phyloP scores from a whole-genome alignment of 352 stramenopile genomes.

The Pythium periplocum region DNA sequence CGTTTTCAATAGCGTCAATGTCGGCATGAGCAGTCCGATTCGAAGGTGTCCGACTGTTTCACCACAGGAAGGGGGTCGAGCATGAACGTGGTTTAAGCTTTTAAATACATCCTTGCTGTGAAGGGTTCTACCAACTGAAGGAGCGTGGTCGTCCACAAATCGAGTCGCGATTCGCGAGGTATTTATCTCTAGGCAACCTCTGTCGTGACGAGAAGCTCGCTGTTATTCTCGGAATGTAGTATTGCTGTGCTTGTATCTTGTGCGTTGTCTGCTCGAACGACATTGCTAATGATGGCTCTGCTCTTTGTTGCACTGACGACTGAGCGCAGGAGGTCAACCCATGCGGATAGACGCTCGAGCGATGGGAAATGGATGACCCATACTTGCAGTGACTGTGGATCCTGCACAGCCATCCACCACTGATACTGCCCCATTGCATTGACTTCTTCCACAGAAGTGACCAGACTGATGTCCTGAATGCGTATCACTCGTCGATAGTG shows the following conservation, averaged over 20 bases:
- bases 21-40: background rate
- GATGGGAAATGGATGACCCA: slow-evolving; percentile 63
- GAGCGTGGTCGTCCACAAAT: too few relatives aligned
- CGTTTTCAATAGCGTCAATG: slow-evolving; percentile 3
- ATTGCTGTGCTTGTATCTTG: too few relatives aligned
- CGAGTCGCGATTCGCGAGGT: too few relatives aligned
- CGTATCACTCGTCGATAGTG: slow-evolving; percentile 46
- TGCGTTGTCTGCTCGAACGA: slow-evolving; percentile 20
- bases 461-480: slow-evolving; percentile 52
- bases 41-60: too few relatives aligned
- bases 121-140: too few relatives aligned
- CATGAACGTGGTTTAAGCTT: too few relatives aligned
- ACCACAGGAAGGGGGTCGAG: too few relatives aligned
- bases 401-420: slow-evolving; percentile 71
- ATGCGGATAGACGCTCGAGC: slow-evolving; percentile 26
- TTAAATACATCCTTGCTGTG: too few relatives aligned
- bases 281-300: slow-evolving; percentile 30
- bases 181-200: too few relatives aligned
- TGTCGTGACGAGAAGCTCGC: too few relatives aligned
- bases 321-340: slow-evolving; percentile 32
- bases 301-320: slow-evolving; percentile 31
- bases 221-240: too few relatives aligned
- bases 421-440: slow-evolving; percentile 19
- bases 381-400: slow-evolving; percentile 42
- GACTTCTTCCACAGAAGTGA: slow-evolving; percentile 48